Evolutionary conservation across 148 eudicot genomes (phyloP), one percentile per base, ranked within the genome.

Genomic region (Rhododendron kiyosumense): DNA sequence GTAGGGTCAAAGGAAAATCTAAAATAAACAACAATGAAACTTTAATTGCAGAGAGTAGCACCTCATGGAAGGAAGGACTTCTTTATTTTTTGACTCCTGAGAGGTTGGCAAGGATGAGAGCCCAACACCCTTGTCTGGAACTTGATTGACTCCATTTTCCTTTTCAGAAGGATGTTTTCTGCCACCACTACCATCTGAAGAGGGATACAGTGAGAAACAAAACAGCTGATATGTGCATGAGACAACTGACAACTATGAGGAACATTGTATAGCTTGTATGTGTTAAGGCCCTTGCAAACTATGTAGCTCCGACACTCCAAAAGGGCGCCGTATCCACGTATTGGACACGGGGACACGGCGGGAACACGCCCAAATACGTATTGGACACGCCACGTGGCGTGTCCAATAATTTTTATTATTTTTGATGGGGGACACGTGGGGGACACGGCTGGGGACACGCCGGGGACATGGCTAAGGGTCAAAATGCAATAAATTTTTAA

Each of bases 111-210:
- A 81, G 76, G 90, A 86, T 48, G 90, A 86, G 26, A 82, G 71
- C 59, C 85, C 77, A 80, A 73, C 85, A 78, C 78, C 78, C 79
- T 86, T 89, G 59, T 86, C 89, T 86, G 92, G 83, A 89, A 88
- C 84, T 85, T 89, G 92, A 86, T 75, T 88, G 81, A 87, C 38
- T 80, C 89, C 93, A 88, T 92, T 93, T 87, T 91, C 98, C 89
- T 91, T 92, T 82, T 67, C 89, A 79, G 84, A 81, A 80, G 87
- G 84, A 83, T 85, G 87, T 81, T 81, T 90, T 86, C 88, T 93
- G 67, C 93, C 94, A 81, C 92, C 90, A 78, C 87, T 89, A 87
- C 89, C 88, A 91, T 91, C 98, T 94, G 88, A 41, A 26, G 81
- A 81, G 84, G 34, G 78, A 79, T 59, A 73, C 43, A 84, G 2